phyloP scores from a whole-genome alignment of 2,329 filamentous ascomycete genomes.

The Penicillium brasilianum region DNA sequence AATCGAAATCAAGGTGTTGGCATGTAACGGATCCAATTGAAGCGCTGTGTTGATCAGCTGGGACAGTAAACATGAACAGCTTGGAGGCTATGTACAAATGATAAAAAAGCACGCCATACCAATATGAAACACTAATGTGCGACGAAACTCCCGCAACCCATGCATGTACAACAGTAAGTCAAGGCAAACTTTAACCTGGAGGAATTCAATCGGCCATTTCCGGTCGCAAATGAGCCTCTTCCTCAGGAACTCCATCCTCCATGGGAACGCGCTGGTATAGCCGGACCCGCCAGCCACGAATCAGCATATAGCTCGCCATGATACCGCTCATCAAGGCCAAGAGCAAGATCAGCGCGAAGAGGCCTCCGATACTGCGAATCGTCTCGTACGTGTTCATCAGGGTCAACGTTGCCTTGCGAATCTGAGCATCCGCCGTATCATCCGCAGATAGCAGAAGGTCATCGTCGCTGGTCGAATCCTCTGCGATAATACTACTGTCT shows the following conservation, averaged over 20 bases:
- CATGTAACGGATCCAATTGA: neutral
- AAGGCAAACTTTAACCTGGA: neutral
- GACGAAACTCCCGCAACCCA: conserved; percentile 16
- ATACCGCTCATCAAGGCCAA: conserved; percentile 23
- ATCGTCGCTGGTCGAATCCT: conserved; percentile 4
- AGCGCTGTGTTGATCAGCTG: neutral
- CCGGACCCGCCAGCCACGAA: conserved; percentile 33
- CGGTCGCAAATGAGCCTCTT: conserved; percentile 19
- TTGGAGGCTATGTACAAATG: conserved; percentile 15
- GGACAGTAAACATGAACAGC: neutral
- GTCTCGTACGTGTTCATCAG: conserved; percentile 24
- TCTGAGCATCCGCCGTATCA: conserved; percentile 22
- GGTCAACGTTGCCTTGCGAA: conserved; percentile 25
- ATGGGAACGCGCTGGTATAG: conserved; percentile 26
- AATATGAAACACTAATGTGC: conserved; percentile 10
- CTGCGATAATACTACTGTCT: neutral
- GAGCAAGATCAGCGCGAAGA: conserved; percentile 28
- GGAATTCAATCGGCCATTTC: conserved; percentile 19
- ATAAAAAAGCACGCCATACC: conserved; percentile 11
- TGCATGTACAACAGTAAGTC: conserved; percentile 8
- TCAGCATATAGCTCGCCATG: conserved; percentile 25
- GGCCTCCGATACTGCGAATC: conserved; percentile 27
- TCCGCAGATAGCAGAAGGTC: neutral
- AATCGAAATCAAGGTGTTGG: neutral
- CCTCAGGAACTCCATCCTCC: conserved; percentile 21